phyloP scores from a whole-genome alignment of 140 eudicot species.

The Cichorium intybus region DNA sequence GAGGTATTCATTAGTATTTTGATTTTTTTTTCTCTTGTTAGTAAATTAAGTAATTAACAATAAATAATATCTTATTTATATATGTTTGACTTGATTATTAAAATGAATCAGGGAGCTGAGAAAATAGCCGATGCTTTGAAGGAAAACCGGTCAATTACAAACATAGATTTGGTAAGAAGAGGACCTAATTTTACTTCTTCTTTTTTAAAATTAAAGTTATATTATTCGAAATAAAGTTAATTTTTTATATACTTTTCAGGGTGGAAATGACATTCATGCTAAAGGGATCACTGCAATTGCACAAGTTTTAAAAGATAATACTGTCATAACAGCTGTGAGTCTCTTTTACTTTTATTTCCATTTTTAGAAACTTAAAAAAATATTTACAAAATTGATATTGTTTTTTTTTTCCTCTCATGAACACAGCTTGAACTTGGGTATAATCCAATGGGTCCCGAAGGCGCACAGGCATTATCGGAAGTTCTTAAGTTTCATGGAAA shows the following conservation, averaged over 20 bases:
- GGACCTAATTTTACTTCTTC: neutral
- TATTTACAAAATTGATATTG: too few relatives aligned
- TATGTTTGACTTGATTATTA: neutral
- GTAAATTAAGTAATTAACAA: neutral
- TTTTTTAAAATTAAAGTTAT: neutral
- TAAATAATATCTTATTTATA: constrained; percentile 7
- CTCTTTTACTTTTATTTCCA: constrained; percentile 5
- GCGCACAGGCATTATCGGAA: constrained; percentile 86
- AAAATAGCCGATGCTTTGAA: constrained; percentile 85
- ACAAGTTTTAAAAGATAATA: constrained; percentile 79
- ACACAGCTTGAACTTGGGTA: constrained; percentile 90
- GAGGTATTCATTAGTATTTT: constrained; percentile 44
- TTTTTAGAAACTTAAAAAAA: too few relatives aligned
- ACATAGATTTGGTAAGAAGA: constrained; percentile 69
- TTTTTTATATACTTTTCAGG: constrained; percentile 42
- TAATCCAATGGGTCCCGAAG: constrained; percentile 97
- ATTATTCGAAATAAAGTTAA: neutral
- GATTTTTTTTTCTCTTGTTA: neutral
- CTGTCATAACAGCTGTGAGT: constrained; percentile 70
- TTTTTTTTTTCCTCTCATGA: constrained; percentile 5
- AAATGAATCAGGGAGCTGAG: constrained; percentile 71
- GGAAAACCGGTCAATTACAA: constrained; percentile 70
- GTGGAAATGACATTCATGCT: constrained; percentile 89
- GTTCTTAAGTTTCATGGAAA: constrained; percentile 93
- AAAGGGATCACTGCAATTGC: constrained; percentile 70